Conservation (phyloP, 1,284 basidiomycete species). For the Bjerkandera adusta region DNA sequence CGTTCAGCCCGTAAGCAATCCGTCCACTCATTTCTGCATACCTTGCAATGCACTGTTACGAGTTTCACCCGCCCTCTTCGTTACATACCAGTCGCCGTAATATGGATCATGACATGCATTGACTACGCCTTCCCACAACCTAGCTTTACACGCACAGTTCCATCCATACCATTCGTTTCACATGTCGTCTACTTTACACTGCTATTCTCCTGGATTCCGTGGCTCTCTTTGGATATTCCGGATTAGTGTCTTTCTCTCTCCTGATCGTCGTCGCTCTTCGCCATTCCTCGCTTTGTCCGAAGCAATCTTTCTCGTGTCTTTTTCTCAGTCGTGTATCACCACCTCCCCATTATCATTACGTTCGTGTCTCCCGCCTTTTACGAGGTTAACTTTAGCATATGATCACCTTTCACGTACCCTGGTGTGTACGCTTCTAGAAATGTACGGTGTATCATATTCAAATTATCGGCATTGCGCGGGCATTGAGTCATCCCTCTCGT, state of each 20-base stretch:
- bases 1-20: slow-evolving; percentile 16
- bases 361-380: neutral
- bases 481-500: no score
- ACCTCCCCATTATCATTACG: no score
- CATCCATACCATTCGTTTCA: neutral
- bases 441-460: slow-evolving; percentile 9
- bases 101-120: neutral
- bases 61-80: slow-evolving; percentile 1
- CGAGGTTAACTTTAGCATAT: neutral
- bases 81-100: no score
- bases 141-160: neutral
- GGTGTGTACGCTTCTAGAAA: slow-evolving; percentile 5
- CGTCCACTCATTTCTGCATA: neutral
- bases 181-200: neutral
- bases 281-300: neutral
- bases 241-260: neutral
- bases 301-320: neutral
- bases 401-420: no score
- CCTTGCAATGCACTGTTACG: neutral
- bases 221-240: slow-evolving; percentile 1
- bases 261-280: neutral
- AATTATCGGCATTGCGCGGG: no score
- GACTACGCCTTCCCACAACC: neutral
- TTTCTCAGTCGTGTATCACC: neutral
- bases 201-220: neutral